Conservation (phyloP, 768 basidiomycete genomes). For the Pleurotus tuoliensis region DNA sequence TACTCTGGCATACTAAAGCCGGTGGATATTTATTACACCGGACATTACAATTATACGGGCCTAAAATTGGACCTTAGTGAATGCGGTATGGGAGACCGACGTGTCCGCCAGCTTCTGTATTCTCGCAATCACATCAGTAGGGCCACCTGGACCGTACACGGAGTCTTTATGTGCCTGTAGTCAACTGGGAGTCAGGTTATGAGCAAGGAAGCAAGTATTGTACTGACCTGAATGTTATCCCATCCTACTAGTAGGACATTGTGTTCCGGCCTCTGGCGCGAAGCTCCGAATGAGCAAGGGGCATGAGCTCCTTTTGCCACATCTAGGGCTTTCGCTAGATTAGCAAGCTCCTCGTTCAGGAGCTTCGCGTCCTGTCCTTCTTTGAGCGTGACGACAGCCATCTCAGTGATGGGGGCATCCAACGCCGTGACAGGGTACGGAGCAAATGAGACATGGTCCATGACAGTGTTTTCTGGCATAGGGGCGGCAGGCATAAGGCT, state of each 20-base stretch:
- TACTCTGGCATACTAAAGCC: too few species aligned
- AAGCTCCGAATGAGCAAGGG: background rate
- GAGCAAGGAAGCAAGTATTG: too few species aligned
- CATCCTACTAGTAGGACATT: background rate
- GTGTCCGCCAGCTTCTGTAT: background rate
- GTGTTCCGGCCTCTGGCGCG: background rate
- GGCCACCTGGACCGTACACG: background rate
- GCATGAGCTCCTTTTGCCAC: background rate
- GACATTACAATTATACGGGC: too few species aligned
- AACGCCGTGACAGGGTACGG: background rate
- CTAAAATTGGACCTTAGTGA: background rate
- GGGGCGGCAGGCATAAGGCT: background rate
- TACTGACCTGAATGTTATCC: background rate
- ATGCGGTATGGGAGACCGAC: background rate
- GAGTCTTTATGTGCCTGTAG: background rate
- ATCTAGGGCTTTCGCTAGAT: background rate
- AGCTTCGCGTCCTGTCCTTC: background rate
- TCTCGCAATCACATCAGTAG: background rate
- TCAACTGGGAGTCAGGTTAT: too few species aligned
- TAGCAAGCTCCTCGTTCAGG: background rate
- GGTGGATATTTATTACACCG: too few species aligned
- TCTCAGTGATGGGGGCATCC: background rate
- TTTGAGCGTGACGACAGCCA: background rate
- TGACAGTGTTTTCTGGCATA: background rate
- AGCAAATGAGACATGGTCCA: background rate